Conservation (phyloP, 1,139 yeast genomes). For the Suhomyces bribrorum region DNA sequence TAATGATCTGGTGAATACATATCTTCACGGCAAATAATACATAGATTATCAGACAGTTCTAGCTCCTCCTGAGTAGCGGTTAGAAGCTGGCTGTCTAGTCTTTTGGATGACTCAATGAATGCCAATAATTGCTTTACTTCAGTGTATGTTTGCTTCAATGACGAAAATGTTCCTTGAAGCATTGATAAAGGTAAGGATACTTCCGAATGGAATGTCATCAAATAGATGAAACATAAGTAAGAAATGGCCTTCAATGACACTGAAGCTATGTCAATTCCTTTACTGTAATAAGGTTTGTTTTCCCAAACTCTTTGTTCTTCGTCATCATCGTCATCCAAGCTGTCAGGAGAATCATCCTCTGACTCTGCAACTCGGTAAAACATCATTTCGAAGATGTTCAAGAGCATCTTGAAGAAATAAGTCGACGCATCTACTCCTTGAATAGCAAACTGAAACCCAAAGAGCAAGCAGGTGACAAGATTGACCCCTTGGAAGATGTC, state of each 20-base stretch:
- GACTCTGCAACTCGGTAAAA: conserved; percentile 23
- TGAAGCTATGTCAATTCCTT: conserved; percentile 56
- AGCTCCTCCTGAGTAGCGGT: conserved; percentile 65
- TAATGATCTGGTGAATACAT: conserved; percentile 52
- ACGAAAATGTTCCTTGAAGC: conserved; percentile 64
- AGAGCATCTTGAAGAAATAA: conserved; percentile 47
- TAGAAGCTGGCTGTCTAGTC: conserved; percentile 64
- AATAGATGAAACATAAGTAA: conserved; percentile 36
- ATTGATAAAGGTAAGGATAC: conserved; percentile 67
- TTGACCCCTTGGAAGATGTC: conserved; percentile 56
- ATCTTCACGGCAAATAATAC: conserved; percentile 85
- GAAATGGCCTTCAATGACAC: conserved; percentile 42
- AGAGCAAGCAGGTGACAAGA: conserved; percentile 55
- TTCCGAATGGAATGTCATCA: conserved; percentile 49
- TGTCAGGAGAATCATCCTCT: too few species aligned
- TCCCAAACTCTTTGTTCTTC: conserved; percentile 71
- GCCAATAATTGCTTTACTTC: conserved; percentile 55
- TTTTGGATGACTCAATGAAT: conserved; percentile 61
- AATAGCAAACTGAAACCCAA: conserved; percentile 78
- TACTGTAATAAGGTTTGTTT: conserved; percentile 60
- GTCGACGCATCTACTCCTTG: conserved; percentile 58
- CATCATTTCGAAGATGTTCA: conserved; percentile 60
- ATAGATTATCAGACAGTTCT: conserved; percentile 57
- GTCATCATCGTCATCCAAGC: conserved; percentile 44
- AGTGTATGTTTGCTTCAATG: conserved; percentile 50